These are phyloP conservation scores for Pseudogymnoascus sp. DNA, from an alignment of 2,329 filamentous ascomycete genomes.

Conservation along the genomic window DNA sequence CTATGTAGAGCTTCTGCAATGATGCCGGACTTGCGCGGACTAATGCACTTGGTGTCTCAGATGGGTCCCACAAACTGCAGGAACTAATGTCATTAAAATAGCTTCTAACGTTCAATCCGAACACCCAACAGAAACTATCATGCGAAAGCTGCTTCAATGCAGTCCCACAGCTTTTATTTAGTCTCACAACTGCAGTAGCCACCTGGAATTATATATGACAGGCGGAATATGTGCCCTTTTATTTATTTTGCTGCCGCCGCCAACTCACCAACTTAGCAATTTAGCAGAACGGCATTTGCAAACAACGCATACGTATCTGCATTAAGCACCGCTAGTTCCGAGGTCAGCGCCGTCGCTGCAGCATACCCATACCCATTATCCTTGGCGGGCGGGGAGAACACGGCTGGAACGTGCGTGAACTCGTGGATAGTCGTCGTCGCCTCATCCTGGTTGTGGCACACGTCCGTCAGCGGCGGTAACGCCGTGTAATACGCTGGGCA, in stretches of 20 bases:
- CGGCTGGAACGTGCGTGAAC: conserved; percentile 51
- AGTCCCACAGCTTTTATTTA: background rate
- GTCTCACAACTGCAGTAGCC: background rate
- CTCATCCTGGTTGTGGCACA: conserved; percentile 59
- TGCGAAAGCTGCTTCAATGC: background rate
- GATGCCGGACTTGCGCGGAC: background rate
- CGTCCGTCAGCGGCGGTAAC: conserved; percentile 40
- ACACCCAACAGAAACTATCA: background rate
- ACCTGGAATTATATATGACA: background rate
- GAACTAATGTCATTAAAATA: background rate
- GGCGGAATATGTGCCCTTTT: background rate
- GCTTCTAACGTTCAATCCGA: background rate
- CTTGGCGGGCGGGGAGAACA: conserved; percentile 46
- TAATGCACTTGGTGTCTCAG: background rate
- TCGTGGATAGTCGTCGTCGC: conserved; percentile 59
- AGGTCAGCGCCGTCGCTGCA: conserved; percentile 37
- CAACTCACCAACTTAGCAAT: conserved; percentile 30
- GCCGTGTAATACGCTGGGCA: conserved; percentile 52
- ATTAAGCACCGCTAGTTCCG: conserved; percentile 48
- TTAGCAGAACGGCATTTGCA: conserved; percentile 39
- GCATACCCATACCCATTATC: conserved; percentile 54
- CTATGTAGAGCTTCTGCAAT: background rate
- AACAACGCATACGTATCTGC: conserved; percentile 55
- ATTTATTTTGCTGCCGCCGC: background rate
- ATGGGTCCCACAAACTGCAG: too few species aligned